These are phyloP conservation scores for Botrytis sinoallii DNA, from an alignment of 2,329 filamentous ascomycete genomes.

Conservation along the genomic window DNA sequence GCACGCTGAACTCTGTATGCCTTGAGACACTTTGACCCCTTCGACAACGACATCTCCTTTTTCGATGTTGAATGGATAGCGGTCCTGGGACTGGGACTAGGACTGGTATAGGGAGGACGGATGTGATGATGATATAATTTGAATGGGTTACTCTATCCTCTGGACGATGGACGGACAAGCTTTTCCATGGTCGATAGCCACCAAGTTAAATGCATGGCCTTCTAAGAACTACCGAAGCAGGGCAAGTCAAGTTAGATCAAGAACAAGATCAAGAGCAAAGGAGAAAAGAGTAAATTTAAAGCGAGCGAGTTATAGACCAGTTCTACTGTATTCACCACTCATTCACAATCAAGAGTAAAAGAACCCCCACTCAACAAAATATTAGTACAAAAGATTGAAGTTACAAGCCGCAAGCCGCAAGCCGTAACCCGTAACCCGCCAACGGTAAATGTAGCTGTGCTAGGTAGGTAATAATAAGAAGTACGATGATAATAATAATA, in stretches of 20 bases:
- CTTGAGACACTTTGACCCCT: neutral
- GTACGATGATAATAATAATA: no score
- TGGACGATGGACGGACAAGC: neutral
- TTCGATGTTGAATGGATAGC: fast-evolving
- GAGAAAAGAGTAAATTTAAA: neutral
- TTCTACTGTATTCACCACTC: no score
- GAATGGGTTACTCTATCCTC: neutral
- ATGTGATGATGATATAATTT: neutral
- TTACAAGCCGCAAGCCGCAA: neutral
- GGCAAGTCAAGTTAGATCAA: no score
- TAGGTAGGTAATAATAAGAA: no score
- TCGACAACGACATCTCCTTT: neutral
- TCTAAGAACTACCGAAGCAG: neutral
- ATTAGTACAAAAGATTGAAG: neutral
- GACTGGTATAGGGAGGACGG: neutral
- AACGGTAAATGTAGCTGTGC: neutral
- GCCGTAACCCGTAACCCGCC: no score
- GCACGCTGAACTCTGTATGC: neutral
- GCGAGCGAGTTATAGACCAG: neutral
- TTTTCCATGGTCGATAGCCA: neutral
- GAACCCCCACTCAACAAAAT: neutral
- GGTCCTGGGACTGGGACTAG: no score
- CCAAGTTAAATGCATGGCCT: neutral
- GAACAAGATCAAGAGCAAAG: no score
- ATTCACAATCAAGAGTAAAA: neutral